Conservation (phyloP, 805 yeast genomes). For the Metahyphopichia silvanorum region DNA sequence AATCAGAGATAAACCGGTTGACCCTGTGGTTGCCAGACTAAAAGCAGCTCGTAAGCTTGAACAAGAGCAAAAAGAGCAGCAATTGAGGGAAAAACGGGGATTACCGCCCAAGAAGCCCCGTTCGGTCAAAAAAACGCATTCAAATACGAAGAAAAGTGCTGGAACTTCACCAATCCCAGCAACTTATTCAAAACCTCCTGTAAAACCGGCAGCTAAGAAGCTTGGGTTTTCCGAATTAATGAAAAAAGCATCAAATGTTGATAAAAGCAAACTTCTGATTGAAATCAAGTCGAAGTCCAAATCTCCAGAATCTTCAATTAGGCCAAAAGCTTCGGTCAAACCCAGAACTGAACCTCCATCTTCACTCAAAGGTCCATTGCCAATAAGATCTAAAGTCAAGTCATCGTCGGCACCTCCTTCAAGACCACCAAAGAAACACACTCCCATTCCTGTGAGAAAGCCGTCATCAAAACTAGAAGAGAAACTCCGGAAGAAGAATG, state of each 20-base stretch:
- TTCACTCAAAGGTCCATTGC: slow-evolving; percentile 4
- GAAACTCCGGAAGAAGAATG: slow-evolving; percentile 32
- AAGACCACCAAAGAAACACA: not conserved
- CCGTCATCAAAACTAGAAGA: slow-evolving; percentile 56
- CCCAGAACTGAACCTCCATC: slow-evolving; percentile 1
- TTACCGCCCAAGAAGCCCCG: slow-evolving; percentile 20
- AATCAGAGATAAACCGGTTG: slow-evolving; percentile 28
- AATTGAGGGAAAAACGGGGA: slow-evolving; percentile 32
- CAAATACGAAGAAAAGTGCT: not conserved
- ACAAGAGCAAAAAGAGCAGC: slow-evolving; percentile 38
- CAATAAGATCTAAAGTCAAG: slow-evolving; percentile 9
- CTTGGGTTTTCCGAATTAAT: slow-evolving; percentile 64
- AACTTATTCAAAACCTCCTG: slow-evolving; percentile 1
- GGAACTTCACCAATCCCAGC: slow-evolving; percentile 4
- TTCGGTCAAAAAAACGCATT: slow-evolving; percentile 6
- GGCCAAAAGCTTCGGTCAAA: slow-evolving; percentile 1
- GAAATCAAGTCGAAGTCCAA: slow-evolving; percentile 37
- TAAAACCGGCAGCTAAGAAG: slow-evolving; percentile 31
- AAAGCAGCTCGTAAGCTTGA: slow-evolving; percentile 66
- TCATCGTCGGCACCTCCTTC: slow-evolving; percentile 7
- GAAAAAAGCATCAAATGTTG: slow-evolving; percentile 64
- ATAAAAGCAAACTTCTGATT: slow-evolving; percentile 40
- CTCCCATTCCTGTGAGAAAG: slow-evolving; percentile 45
- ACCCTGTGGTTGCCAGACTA: slow-evolving; percentile 68
- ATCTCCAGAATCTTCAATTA: slow-evolving; percentile 19